Evolutionary conservation across 345 rosid genomes (phyloP).

Genomic region (Brassica carinata): DNA sequence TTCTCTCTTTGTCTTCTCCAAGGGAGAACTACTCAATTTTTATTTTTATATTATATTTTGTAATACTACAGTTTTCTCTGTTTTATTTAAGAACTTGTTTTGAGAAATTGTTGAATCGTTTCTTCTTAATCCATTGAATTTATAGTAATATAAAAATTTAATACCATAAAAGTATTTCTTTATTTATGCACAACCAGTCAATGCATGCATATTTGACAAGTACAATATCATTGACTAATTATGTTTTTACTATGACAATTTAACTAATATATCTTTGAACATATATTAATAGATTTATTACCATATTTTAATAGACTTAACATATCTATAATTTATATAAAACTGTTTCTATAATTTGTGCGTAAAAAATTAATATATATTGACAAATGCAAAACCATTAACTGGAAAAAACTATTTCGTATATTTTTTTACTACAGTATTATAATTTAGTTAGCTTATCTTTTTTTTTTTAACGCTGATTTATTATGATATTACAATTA

Average conservation of each 20-base stretch:
- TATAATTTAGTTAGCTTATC: not conserved
- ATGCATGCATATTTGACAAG: not conserved
- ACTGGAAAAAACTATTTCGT: not conserved
- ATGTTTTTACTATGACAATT: not conserved
- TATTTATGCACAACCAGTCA: not conserved
- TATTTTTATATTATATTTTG: not conserved
- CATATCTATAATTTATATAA: not conserved
- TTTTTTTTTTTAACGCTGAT: too few species aligned
- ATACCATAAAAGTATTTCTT: not conserved
- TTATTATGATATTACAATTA: too few species aligned
- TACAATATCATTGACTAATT: not conserved
- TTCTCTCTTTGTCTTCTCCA: constrained; percentile 1
- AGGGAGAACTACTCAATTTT: not conserved
- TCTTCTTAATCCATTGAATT: not conserved
- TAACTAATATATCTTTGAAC: not conserved
- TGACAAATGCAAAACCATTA: not conserved
- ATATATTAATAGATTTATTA: not conserved
- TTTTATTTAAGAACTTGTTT: constrained; percentile 7
- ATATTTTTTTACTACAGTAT: not conserved
- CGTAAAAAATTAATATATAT: too few species aligned
- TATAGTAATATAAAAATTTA: not conserved
- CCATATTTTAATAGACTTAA: not conserved
- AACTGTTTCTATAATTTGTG: not conserved
- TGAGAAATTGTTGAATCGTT: not conserved
- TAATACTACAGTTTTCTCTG: not conserved